Percentiles rank a stretch among this genome's conserved stretches.
Conservation (phyloP, 176 grass and related monocot genomes). For the Luzula sylvatica region DNA sequence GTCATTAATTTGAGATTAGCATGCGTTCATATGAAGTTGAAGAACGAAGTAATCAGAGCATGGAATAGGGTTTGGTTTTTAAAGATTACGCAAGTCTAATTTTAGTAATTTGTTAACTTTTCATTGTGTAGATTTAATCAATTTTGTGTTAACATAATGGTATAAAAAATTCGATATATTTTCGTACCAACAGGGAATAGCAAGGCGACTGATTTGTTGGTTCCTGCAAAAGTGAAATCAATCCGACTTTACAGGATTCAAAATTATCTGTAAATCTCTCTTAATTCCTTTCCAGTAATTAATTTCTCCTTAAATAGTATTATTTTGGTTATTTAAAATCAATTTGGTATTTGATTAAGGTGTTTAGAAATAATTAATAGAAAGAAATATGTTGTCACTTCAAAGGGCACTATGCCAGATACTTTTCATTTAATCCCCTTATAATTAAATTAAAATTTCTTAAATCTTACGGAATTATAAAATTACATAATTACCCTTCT, state of each 20-base stretch:
- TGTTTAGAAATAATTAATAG: constrained; percentile 37
- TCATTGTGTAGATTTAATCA: too few species aligned
- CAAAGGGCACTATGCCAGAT: constrained; percentile 92
- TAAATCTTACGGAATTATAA: constrained; percentile 4
- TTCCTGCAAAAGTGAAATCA: constrained; percentile 88
- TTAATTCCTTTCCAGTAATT: too few species aligned
- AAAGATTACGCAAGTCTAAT: constrained; percentile 62
- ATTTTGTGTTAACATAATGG: too few species aligned
- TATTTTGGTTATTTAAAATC: too few species aligned
- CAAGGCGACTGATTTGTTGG: constrained; percentile 62
- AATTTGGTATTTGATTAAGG: too few species aligned
- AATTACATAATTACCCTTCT: too few species aligned
- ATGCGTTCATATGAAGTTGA: constrained; percentile 95
- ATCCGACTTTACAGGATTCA: constrained; percentile 89
- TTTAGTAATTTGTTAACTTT: too few species aligned
- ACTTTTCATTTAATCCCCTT: not conserved
- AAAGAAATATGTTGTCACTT: constrained; percentile 97
- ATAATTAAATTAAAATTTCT: not conserved
- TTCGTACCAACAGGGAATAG: too few species aligned
- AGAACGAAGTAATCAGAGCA: constrained; percentile 79
- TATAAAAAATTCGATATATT: too few species aligned
- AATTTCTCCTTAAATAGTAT: not conserved
- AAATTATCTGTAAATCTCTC: constrained; percentile 59
- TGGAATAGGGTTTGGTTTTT: too few species aligned
- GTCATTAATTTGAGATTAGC: too few species aligned